Conservation (phyloP, 208 protist species). For the Acanthamoeba healyi region DNA sequence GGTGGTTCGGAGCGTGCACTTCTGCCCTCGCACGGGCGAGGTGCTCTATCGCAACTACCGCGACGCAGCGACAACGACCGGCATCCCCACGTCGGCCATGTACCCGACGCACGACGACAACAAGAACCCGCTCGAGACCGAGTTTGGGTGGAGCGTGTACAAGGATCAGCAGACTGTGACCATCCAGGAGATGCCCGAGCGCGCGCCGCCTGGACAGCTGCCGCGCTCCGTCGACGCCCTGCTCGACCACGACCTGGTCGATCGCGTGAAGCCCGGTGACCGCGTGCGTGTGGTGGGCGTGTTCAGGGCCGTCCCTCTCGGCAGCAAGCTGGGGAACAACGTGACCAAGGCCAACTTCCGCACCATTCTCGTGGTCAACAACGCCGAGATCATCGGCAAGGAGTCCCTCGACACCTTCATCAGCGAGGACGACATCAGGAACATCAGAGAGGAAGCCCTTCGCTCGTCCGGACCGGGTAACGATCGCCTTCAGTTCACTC, state of each 20-base stretch:
- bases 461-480: constrained; percentile 28
- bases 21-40: constrained; percentile 95
- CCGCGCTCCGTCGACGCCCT: constrained; percentile 97
- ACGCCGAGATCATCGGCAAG: constrained; percentile 87
- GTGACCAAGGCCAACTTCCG: constrained; percentile 77
- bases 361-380: constrained; percentile 96
- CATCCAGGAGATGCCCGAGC: constrained; percentile 98
- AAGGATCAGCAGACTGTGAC: constrained; percentile 96
- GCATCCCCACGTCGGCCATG: constrained; percentile 90
- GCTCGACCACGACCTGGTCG: constrained; percentile 98
- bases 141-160: constrained; percentile 98
- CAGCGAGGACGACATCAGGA: constrained; percentile 76
- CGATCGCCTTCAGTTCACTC: background rate
- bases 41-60: constrained; percentile 94
- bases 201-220: constrained; percentile 98
- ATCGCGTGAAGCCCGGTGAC: constrained; percentile 97
- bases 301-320: constrained; percentile 91
- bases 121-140: constrained; percentile 97
- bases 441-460: constrained; percentile 77
- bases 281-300: constrained; percentile 96
- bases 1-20: constrained; percentile 96
- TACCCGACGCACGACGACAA: constrained; percentile 95
- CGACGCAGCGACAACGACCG: constrained; percentile 95
- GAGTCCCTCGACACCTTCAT: constrained; percentile 79
- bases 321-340: constrained; percentile 52